Percentiles rank a stretch among this genome's conserved stretches.
Evolutionary conservation across 2,329 filamentous ascomycete species (phyloP).

Genomic region (Mycosphaerella sp.): DNA sequence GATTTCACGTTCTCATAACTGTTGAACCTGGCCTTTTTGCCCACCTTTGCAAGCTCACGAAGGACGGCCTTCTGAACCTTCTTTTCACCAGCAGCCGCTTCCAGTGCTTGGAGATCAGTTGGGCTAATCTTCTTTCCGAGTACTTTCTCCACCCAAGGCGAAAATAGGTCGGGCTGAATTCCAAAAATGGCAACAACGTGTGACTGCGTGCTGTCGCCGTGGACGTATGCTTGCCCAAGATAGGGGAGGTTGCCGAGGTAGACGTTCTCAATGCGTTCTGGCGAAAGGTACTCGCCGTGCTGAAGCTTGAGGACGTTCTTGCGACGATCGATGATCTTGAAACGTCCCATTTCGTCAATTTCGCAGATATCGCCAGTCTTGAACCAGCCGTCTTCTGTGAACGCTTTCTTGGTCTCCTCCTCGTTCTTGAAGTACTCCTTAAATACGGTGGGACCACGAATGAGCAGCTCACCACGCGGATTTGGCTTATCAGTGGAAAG

Average conservation of each 20-base stretch:
- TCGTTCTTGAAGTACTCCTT: constrained; percentile 83
- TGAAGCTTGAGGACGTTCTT: constrained; percentile 99
- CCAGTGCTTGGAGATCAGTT: constrained; percentile 61
- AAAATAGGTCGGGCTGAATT: constrained; percentile 77
- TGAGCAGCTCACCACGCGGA: constrained; percentile 81
- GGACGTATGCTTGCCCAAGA: constrained; percentile 76
- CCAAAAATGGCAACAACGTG: constrained; percentile 82
- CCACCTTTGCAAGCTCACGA: constrained; percentile 71
- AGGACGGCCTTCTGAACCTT: constrained; percentile 69
- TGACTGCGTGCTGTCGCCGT: constrained; percentile 79
- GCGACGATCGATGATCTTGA: constrained; percentile 90
- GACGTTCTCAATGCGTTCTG: constrained; percentile 93
- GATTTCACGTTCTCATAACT: constrained; percentile 79
- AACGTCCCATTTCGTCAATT: constrained; percentile 76
- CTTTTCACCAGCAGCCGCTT: constrained; percentile 59
- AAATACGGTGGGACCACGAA: constrained; percentile 77
- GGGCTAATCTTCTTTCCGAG: constrained; percentile 57
- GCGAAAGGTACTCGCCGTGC: constrained; percentile 96
- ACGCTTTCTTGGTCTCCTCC: constrained; percentile 74
- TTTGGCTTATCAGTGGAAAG: constrained; percentile 77
- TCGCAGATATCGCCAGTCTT: constrained; percentile 87
- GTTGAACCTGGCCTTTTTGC: constrained; percentile 80
- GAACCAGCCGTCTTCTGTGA: constrained; percentile 93
- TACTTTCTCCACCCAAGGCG: constrained; percentile 70
- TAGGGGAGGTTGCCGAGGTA: constrained; percentile 76